These are phyloP conservation scores for Paraphaeosphaeria sporulosa DNA, from an alignment of 2,329 filamentous ascomycete genomes.

Conservation along the genomic window DNA sequence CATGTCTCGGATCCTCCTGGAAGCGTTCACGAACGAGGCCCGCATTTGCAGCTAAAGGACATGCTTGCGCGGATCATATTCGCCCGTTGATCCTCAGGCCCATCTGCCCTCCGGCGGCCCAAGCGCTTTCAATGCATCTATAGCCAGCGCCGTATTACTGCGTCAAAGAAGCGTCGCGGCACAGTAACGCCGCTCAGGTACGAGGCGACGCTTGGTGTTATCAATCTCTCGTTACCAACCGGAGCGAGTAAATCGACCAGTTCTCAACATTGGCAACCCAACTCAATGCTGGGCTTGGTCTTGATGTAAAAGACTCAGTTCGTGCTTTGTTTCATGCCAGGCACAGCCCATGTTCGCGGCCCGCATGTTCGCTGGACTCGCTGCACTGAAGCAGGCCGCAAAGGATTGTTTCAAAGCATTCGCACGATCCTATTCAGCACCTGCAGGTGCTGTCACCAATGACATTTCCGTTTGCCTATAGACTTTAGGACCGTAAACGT, in stretches of 20 bases:
- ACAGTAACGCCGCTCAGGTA: neutral
- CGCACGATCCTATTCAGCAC: neutral
- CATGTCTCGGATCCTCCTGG: neutral
- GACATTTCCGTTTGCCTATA: neutral
- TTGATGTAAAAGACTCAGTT: neutral
- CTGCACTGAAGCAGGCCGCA: neutral
- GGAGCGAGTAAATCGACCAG: neutral
- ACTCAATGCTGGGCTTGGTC: neutral
- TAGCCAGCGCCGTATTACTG: neutral
- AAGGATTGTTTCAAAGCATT: neutral
- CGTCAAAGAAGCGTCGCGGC: neutral
- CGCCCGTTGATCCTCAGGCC: neutral
- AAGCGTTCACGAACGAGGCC: neutral
- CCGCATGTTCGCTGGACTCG: neutral
- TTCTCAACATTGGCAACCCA: neutral
- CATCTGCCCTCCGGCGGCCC: neutral
- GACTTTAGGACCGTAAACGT: neutral
- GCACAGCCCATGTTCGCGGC: neutral
- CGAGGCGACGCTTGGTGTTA: neutral
- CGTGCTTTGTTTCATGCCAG: neutral
- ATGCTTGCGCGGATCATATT: conserved; percentile 1
- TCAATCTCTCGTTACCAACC: neutral
- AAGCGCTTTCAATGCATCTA: neutral
- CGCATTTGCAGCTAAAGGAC: neutral
- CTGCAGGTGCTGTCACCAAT: neutral